Base-by-base conservation (phyloP, 2,329 filamentous ascomycete genomes). In the Harringtonia lauricola region DNA sequence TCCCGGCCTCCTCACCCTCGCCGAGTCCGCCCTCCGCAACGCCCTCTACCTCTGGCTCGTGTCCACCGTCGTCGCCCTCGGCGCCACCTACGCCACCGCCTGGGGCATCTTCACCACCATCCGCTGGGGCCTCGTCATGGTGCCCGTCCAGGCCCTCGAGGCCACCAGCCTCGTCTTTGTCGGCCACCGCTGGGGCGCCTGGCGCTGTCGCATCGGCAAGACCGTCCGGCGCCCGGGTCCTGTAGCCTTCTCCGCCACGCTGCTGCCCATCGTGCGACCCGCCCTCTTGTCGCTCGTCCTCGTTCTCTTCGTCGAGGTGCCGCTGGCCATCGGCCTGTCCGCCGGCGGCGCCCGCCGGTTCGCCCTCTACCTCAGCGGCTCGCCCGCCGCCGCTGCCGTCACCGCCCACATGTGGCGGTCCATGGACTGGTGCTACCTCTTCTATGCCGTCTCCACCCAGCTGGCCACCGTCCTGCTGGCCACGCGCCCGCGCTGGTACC, bases 71-170 rank as follows among this genome's bases (percentile, higher is more conserved):
- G 70, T 86, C 0, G 62, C 70, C 0, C 64, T 86, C 46, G 80
- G 81, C 0, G 59, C 64, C 0, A 70, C 75, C 8, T 86, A 86
- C 56, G 76, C 80, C 0, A 86, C 81, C 0, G 79, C 81, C 1
- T 87, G 81, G 81, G 77, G 80, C 2, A 66, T 86, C 10, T 87
- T 87, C 62, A 82, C 74, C 44, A 86, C 80, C 0, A 86, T 86
- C 35, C 70, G 81, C 14, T 86, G 81, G 81, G 82, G 81, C 0
- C 63, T 86, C 1, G 64, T 86, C 26, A 87, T 86, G 81, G 79
- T 86, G 0, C 81, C 81, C 0, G 77, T 86, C 0, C 72, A 77
- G 47, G 70, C 80, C 0, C 63, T 86, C 1, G 80, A 87, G 57
- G 74, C 75, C 2, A 81, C 81, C 0, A 68, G 77, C 0, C 61